Conservation (phyloP, 2,329 filamentous ascomycete genomes). For the Apiospora marii region DNA sequence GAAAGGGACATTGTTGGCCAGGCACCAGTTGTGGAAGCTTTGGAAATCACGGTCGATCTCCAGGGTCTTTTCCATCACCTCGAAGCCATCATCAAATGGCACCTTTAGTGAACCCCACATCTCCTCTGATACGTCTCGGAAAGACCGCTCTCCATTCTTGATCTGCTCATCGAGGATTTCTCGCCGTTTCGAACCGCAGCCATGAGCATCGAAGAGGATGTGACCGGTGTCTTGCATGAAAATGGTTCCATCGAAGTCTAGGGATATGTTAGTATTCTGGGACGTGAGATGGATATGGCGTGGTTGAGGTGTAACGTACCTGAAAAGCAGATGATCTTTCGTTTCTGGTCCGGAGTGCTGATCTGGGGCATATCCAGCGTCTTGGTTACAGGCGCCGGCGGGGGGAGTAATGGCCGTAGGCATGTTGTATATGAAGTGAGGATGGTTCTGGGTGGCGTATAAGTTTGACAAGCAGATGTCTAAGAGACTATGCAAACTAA, state of each 20-base stretch:
- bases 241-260: slow-evolving; percentile 76
- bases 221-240: slow-evolving; percentile 77
- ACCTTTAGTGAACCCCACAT: slow-evolving; percentile 74
- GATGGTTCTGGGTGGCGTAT: neutral
- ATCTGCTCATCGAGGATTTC: slow-evolving; percentile 69
- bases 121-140: slow-evolving; percentile 75
- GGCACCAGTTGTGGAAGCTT: slow-evolving; percentile 70
- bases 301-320: slow-evolving; percentile 44
- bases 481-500: neutral
- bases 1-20: slow-evolving; percentile 69
- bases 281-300: neutral
- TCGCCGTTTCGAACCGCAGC: slow-evolving; percentile 65
- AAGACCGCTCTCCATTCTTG: slow-evolving; percentile 69
- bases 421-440: slow-evolving; percentile 43
- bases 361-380: slow-evolving; percentile 44
- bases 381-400: slow-evolving; percentile 40
- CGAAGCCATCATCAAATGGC: slow-evolving; percentile 73
- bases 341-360: slow-evolving; percentile 41
- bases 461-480: slow-evolving; percentile 13
- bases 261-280: slow-evolving; percentile 29
- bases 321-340: slow-evolving; percentile 67
- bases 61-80: slow-evolving; percentile 67
- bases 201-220: slow-evolving; percentile 71
- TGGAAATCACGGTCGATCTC: slow-evolving; percentile 71
- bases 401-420: slow-evolving; percentile 47